These are phyloP conservation scores for Brassica napus DNA, from an alignment of 345 rosid species.

Conservation along the genomic window Da-Ae NC_063446.1:72746001-72746500, in stretches of 20 bases:
- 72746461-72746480: neutral
- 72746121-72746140: neutral
- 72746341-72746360: no score
- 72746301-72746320: neutral
- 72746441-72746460: neutral
- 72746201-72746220: neutral
- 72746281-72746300: neutral
- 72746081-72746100: neutral
- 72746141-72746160: no score
- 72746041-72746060: neutral
- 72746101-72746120: neutral
- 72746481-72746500: neutral
- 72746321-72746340: neutral
- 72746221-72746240: neutral
- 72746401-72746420: neutral
- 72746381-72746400: neutral
- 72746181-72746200: neutral
- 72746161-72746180: neutral
- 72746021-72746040: neutral
- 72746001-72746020: neutral
- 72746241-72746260: neutral
- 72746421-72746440: neutral
- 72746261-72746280: neutral
- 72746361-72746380: no score
- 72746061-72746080: neutral